A percentile compares a stretch with the other conserved stretches of the same genome.
Conservation (phyloP, 23 red algal species). For the Gracilaria caudata region DNA sequence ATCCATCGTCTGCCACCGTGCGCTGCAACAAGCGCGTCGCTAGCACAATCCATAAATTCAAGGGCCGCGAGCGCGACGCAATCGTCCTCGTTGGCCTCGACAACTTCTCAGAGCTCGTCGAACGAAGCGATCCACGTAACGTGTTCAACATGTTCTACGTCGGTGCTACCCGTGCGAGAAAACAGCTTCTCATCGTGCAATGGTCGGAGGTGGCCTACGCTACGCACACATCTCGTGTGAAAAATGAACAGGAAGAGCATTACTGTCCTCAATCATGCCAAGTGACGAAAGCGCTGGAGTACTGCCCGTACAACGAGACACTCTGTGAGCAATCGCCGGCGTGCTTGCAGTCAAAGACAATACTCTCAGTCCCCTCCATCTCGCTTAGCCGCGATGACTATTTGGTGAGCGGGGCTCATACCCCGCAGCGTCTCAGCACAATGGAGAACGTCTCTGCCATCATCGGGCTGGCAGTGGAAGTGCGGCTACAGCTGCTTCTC, state of each 20-base stretch:
- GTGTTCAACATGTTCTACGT: conserved; percentile 38
- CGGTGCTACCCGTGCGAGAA: conserved; percentile 22
- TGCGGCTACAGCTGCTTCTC: conserved; percentile 13
- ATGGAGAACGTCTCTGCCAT: conserved; percentile 9
- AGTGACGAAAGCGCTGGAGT: not conserved
- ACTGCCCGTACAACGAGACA: not conserved
- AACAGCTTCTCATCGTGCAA: conserved; percentile 15
- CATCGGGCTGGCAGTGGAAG: conserved; percentile 20
- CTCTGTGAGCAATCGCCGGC: not conserved
- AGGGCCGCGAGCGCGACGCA: conserved; percentile 25
- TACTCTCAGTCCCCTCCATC: not conserved
- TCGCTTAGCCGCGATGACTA: not conserved
- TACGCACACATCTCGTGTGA: not conserved
- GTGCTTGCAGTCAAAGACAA: not conserved
- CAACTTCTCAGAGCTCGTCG: conserved; percentile 1
- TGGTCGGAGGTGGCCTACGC: conserved; percentile 9
- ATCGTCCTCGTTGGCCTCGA: conserved; percentile 17
- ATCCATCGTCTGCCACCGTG: not conserved
- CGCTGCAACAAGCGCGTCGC: conserved; percentile 21
- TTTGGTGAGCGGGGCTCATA: not conserved
- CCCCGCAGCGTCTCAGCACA: not conserved
- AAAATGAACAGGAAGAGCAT: not conserved
- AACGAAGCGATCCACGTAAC: not conserved
- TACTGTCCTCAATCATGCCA: not conserved
- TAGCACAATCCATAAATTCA: conserved; percentile 33